Base-by-base conservation (phyloP, 768 basidiomycete genomes). In the Mycena chlorophos region DNA sequence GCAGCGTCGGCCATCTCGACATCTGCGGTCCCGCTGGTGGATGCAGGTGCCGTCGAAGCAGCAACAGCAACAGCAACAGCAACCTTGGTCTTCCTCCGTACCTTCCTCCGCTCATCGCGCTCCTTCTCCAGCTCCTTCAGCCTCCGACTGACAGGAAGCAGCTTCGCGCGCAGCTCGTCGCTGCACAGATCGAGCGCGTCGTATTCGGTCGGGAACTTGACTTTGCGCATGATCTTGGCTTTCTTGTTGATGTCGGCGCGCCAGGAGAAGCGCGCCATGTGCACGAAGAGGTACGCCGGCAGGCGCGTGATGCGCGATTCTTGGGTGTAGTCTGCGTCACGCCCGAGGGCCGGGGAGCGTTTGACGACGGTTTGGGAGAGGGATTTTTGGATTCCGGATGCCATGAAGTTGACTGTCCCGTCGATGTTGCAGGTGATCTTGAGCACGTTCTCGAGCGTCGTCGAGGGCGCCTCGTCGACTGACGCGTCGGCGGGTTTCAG, bases 241-340 rank as follows among this genome's bases (percentile, higher is more conserved):
- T 98, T 98, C 76, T 88, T 93, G 49, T 72, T 73, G 56, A 97
- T 94, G 62, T 98, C 97, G 31, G 83, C 78, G 56, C 92, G 78
- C 97, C 97, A 99, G 52, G 87, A 88, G 70, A 98, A 99, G 45
- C 97, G 89, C 13, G 95, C 94, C 89, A 98, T 91, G 64, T 98
- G 94, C 3, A 98, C 84, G 4, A 88, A 86, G 20, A 97, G 80
- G 65, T 91, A 95, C 4, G 83, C 71, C 0, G 97, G 97, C 13
- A 98, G 75, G 20, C 95, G 83, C 12, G 91, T 84, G 48, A 99
- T 66, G 8, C 94, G 86, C 3, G 90, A 88, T 31, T 82, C 85
- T 65, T 91, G 87, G 20, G 78, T 85, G 75, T 98, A 98, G 0
- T 80, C 70, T 0, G 95, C 95, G 38, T 90, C 81, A 13, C 94